Base-by-base conservation (phyloP, 352 stramenopile genomes). In the Pythium aristosporum region DNA sequence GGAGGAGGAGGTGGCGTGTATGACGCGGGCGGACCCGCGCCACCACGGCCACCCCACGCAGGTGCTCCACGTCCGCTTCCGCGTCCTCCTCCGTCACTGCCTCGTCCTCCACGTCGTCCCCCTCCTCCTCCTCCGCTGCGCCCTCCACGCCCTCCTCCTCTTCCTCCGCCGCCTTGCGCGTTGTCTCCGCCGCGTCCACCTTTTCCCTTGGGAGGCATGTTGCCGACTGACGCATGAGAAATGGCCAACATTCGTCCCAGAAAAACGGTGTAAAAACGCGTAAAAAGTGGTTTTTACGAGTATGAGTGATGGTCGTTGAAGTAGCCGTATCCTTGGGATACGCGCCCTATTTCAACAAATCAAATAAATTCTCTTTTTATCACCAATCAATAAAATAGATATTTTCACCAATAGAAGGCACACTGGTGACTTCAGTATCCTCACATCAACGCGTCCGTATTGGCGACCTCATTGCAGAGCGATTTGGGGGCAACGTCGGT, bases 131-230 rank as follows among this genome's bases (percentile, higher is more conserved):
- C n/a, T 23, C 51, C 34, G 12, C 62, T 53, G n/a, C 61, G n/a
- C 16, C 51, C 34, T 34, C 62, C 60, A 20, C 59, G 25, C 28
- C 55, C 57, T 52, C 42, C 15, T 61, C 46, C 39, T 44, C 39
- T 44, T 44, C 62, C n/a, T 30, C 61, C 23, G 66, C 58, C 9
- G 39, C 41, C 54, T 30, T 16, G 39, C 13, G 10, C 54, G 5
- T 52, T 12, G 21, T 48, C 20, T 1, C 42, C 16, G 34, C 37
- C 37, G 36, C 48, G 44, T 57, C 55, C 42, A n/a, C 50, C 42
- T 61, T 18, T 39, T 61, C 41, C 51, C 20, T 67, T 67, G 5
- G 60, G 60, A 25, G 60, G 60, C 60, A 67, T 67, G 13, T 61
- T 67, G 32, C 20, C n/a, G 21, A 46, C 48, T 39, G 44, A 46